Evolutionary conservation across 2,329 filamentous ascomycete species (phyloP), one percentile per base, ranked within the genome.

Genomic region (Aspergillus transmontanensis): DNA sequence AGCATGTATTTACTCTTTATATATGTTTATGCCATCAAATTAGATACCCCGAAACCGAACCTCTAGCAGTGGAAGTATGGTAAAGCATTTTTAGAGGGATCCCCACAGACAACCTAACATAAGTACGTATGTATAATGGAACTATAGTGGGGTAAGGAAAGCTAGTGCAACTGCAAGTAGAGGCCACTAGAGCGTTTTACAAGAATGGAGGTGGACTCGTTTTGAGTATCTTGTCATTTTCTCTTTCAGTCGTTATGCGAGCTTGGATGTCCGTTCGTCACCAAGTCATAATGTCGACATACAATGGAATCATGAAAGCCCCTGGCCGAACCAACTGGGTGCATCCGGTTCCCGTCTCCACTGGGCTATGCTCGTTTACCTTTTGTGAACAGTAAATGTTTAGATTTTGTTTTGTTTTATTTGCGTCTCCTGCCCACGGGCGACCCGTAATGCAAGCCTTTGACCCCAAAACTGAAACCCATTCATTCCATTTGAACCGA

Each of bases 401-500:
- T 67, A 57, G 57, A 65, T 60, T 63, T 61, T 59, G 54, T 66
- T 53, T 66, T 55, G 63, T 34, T 60, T 62, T 62, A 59, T 61
- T 63, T 61, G 64, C 59, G 58, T 68, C 61, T 65, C 63, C 62
- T 58, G 43, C 56, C 43, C 63, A 67, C 58, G 53, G 63, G 57
- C 55, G 41, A 57, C 60, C 58, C 39, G 21, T 57, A 55, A 59
- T 59, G 39, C 61, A 56, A 63, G 61, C 53, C 53, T 64, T 61
- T 56, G 60, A 65, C 66, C 64, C 66, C 65, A 66, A 66, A 63
- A 69, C 68, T 64, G 67, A 69, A 70, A 66, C 65, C 69, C 67
- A 63, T 68, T 70, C 68, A 70, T 69, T 68, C 67, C 67, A 69
- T 68, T 67, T 68, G 64, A 65, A 64, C 64, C 67, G 61, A 63